These are phyloP conservation scores for Ecytonucleospora hepatopenaei DNA, from an alignment of 371 early-diverging fungal genomes.

Conservation along the genomic window DNA sequence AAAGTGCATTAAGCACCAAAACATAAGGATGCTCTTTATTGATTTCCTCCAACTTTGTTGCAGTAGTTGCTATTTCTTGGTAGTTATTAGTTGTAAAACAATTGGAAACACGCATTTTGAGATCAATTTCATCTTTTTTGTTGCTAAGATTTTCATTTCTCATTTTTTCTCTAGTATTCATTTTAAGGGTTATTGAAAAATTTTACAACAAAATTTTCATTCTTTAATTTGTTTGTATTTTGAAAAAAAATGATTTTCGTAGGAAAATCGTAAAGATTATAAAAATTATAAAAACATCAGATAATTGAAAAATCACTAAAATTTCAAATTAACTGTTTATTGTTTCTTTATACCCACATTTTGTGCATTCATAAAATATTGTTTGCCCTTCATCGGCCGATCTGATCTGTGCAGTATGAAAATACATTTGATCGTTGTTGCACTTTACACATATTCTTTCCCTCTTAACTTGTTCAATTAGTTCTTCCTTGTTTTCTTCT, in stretches of 20 bases:
- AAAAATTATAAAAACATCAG: too few species aligned
- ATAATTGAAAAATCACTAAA: too few species aligned
- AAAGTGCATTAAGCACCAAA: neutral
- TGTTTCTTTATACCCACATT: constrained; percentile 67
- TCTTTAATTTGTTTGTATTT: too few species aligned
- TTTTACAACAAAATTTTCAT: too few species aligned
- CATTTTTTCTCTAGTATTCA: too few species aligned
- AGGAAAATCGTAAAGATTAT: too few species aligned
- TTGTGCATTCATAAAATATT: constrained; percentile 86
- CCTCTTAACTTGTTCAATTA: constrained; percentile 58
- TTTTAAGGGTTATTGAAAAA: too few species aligned
- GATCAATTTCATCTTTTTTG: neutral
- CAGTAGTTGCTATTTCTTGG: neutral
- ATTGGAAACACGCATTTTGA: neutral
- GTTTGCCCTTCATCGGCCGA: constrained; percentile 99
- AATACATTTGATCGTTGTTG: constrained; percentile 78
- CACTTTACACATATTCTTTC: constrained; percentile 80
- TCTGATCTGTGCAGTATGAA: constrained; percentile 89
- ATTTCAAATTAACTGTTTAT: too few species aligned
- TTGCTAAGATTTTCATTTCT: too few species aligned
- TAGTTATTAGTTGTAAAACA: neutral
- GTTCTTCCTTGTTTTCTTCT: constrained; percentile 4
- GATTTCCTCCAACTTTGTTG: neutral
- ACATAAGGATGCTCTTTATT: neutral
- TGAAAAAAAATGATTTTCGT: too few species aligned